These are phyloP conservation scores for Anastatica hierochuntica DNA, from an alignment of 345 rosid genomes.

Conservation along the genomic window DNA sequence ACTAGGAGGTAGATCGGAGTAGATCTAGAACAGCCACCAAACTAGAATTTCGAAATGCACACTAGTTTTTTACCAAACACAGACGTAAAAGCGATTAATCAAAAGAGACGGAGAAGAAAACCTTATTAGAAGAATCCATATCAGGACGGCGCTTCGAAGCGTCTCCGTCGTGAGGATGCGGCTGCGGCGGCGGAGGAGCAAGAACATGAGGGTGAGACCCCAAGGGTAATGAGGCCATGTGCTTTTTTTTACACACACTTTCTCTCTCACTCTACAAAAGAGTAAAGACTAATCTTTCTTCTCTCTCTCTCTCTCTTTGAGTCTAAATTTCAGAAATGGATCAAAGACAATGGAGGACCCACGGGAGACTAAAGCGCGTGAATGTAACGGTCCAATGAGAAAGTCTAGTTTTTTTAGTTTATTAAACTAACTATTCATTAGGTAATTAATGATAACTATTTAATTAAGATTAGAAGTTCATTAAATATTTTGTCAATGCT, in stretches of 20 bases:
- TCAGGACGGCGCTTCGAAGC: conserved; percentile 32
- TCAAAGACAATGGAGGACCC: conserved; percentile 13
- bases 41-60: conserved; percentile 1
- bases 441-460: background rate
- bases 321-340: conserved; percentile 10
- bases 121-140: conserved; percentile 43
- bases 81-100: background rate
- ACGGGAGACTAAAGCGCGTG: conserved; percentile 5
- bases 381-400: conserved; percentile 6
- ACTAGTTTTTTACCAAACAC: conserved; percentile 6
- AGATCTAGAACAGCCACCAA: conserved; percentile 29
- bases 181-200: conserved; percentile 13
- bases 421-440: background rate
- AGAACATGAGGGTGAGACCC: conserved; percentile 33
- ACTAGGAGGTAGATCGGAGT: conserved; percentile 4
- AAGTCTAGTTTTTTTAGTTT: background rate
- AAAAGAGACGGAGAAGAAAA: background rate
- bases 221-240: conserved; percentile 44
- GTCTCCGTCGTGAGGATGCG: conserved; percentile 21
- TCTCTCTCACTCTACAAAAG: conserved; percentile 15
- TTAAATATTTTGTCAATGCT: background rate
- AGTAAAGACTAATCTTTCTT: conserved; percentile 3
- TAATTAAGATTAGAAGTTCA: background rate
- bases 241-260: conserved; percentile 15
- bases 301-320: background rate